Base-by-base conservation (phyloP, 2,329 filamentous ascomycete species). In the Tolypocladium guangdongense region DNA sequence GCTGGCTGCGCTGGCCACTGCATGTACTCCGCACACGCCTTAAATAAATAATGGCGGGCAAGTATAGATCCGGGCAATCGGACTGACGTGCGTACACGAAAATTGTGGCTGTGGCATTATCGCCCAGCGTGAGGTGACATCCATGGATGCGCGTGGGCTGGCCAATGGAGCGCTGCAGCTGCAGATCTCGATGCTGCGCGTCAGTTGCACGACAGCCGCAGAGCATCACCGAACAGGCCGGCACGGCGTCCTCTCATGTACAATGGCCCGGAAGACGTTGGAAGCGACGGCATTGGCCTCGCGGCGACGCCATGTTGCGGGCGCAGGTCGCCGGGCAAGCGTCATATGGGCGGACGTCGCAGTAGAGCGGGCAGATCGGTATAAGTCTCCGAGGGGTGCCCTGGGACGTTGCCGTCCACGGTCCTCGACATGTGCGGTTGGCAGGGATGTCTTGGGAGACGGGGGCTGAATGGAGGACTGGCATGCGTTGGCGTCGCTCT, bases 141-240 rank as follows among this genome's bases (percentile, higher is more conserved):
- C 30, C 35, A 47, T 4, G 22, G 51, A 24, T 33, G 30, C 4
- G 30, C 5, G 24, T 18, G 24, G 45, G 39, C 30, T 45, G 35
- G 16, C 53, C 49, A 54, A 57, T 54, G 51, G 56, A 47, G 54
- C 51, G 24, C 48, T 56, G 56, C 59, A 59, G 57, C 55, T 57
- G 57, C 58, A 61, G 60, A 63, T 63, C 62, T 63, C 58, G 60
- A 63, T 63, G 58, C 54, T 55, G 58, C 55, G 59, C 53, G 53
- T 57, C 52, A 46, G 57, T 58, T 56, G 58, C 59, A 63, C 59
- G 53, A 52, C 56, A 59, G 52, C 39, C 20, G 27, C 20, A n/a
- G 35, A 30, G 36, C 6, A 14, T n/a, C 14, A 7, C 24, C 16
- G 14, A 18, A 27, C 3, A 16, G 20, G 24, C 16, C 41, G 27